Conservation (phyloP, 805 yeast genomes). For the Starmera caribaea region DNA sequence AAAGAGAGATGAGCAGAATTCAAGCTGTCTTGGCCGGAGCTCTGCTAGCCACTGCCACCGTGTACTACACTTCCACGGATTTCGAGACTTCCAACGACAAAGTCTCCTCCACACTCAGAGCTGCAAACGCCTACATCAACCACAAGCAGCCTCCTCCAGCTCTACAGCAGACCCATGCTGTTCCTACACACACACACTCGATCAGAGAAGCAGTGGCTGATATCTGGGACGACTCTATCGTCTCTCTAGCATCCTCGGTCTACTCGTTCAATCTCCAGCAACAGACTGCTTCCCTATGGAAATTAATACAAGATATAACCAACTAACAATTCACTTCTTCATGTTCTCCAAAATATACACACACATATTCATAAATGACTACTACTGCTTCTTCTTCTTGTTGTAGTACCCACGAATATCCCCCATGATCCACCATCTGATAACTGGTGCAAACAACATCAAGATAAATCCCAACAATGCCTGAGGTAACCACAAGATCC, state of each 20-base stretch:
- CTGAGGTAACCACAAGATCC: slow-evolving; percentile 48
- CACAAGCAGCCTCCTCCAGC: no score
- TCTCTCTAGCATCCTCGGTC: slow-evolving; percentile 52
- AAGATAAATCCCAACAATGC: slow-evolving; percentile 36
- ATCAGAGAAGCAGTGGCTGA: slow-evolving; percentile 56
- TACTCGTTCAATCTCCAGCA: slow-evolving; percentile 36
- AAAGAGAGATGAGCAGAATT: slow-evolving; percentile 38
- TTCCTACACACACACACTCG: slow-evolving; percentile 13
- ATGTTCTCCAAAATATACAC: no score
- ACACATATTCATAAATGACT: no score
- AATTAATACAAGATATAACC: slow-evolving; percentile 1
- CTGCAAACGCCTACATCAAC: slow-evolving; percentile 23
- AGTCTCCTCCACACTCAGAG: slow-evolving; percentile 37
- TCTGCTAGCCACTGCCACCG: slow-evolving; percentile 49
- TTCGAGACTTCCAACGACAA: slow-evolving; percentile 37
- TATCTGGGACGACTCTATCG: slow-evolving; percentile 70
- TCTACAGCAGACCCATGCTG: no score
- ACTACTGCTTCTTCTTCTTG: slow-evolving; percentile 19
- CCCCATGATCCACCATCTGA: slow-evolving; percentile 36
- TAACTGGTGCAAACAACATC: slow-evolving; percentile 51
- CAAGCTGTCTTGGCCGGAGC: slow-evolving; percentile 55
- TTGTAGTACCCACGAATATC: slow-evolving; percentile 42
- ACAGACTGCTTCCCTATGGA: neutral
- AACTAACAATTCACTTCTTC: slow-evolving; percentile 2
- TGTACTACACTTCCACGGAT: slow-evolving; percentile 52